phyloP scores from a whole-genome alignment of 2,329 filamentous ascomycete genomes.

The Coleophoma cylindrospora region DNA sequence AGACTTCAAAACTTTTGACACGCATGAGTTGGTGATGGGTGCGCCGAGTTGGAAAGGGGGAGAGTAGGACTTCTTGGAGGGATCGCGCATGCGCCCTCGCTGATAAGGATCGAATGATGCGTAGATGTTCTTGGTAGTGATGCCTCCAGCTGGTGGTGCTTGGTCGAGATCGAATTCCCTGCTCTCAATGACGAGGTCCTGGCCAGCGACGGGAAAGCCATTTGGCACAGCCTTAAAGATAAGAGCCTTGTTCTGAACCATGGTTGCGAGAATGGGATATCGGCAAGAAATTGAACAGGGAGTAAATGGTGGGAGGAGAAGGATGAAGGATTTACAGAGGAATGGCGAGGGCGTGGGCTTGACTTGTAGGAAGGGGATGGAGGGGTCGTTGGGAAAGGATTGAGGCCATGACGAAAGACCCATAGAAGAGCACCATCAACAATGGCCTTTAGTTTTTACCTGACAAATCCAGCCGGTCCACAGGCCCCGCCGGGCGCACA shows the following conservation, averaged over 20 bases:
- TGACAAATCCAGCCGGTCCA: no score
- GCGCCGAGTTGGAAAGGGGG: constrained; percentile 55
- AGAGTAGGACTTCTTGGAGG: constrained; percentile 61
- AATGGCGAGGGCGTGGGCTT: not conserved
- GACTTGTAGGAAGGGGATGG: not conserved
- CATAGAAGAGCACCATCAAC: not conserved
- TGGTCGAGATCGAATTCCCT: constrained; percentile 62
- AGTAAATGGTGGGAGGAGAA: not conserved
- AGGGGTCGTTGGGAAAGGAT: not conserved
- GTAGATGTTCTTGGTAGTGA: constrained; percentile 67
- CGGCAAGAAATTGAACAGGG: not conserved
- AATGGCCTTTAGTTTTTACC: no score
- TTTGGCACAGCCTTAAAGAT: constrained; percentile 67
- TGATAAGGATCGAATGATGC: constrained; percentile 81
- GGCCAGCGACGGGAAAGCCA: constrained; percentile 62
- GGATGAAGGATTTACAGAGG: not conserved
- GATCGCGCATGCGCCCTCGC: constrained; percentile 70
- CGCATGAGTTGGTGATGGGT: constrained; percentile 58
- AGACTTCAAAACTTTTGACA: constrained; percentile 69
- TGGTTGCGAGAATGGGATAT: constrained; percentile 17
- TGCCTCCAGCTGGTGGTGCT: constrained; percentile 56
- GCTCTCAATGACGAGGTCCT: constrained; percentile 65
- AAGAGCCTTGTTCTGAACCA: constrained; percentile 65
- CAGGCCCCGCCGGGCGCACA: no score
- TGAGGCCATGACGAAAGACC: not conserved